These are phyloP conservation scores for Solanum peruvianum DNA, from an alignment of 257 asterid genomes.

Conservation along the genomic window DNA sequence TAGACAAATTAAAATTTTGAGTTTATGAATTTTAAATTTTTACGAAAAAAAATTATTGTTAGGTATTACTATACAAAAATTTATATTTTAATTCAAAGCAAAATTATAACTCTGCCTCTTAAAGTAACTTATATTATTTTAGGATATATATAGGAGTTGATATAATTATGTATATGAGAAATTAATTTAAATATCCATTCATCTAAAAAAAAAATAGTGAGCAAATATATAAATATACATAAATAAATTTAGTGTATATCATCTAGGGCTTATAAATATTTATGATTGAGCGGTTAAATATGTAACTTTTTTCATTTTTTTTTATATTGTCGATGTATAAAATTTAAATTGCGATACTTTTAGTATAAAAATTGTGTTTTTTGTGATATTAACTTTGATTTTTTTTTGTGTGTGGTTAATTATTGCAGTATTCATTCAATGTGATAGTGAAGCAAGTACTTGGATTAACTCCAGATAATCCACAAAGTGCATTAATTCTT, in stretches of 20 bases:
- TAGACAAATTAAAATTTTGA: neutral
- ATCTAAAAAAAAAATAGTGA: neutral
- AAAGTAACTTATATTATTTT: neutral
- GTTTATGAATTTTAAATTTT: neutral
- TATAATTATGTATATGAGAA: neutral
- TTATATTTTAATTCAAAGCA: neutral
- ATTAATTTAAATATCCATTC: no score
- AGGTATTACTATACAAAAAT: neutral
- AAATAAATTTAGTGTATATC: neutral
- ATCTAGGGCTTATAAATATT: neutral
- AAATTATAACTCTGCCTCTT: neutral
- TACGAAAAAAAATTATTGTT: no score
- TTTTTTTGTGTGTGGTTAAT: neutral
- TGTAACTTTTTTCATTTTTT: neutral
- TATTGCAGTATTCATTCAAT: constrained; percentile 58
- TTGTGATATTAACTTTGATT: neutral
- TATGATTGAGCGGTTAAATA: neutral
- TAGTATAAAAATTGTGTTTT: neutral
- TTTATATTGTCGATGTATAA: neutral
- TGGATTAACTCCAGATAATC: constrained; percentile 53
- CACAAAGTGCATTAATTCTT: constrained; percentile 42
- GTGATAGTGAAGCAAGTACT: constrained; percentile 77
- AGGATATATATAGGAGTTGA: neutral
- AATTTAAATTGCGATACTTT: neutral
- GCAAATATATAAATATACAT: neutral